Percentiles rank a stretch among this genome's conserved stretches.
Conservation (phyloP, 1,139 yeast species). For the Suhomyces choctaworum region DNA sequence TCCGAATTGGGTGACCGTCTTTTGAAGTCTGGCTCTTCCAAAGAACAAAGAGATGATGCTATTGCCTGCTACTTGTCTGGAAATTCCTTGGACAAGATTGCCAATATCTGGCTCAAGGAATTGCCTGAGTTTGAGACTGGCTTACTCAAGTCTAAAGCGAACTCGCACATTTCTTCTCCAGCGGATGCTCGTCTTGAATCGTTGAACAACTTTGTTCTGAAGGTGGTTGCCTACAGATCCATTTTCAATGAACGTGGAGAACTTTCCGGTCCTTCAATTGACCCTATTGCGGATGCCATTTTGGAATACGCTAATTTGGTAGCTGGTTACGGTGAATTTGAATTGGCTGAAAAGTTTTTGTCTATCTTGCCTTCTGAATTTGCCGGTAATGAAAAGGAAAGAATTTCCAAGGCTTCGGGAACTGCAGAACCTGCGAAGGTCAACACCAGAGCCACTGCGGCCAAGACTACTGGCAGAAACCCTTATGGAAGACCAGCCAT, state of each 20-base stretch:
- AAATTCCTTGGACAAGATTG: slow-evolving; percentile 73
- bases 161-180: slow-evolving; percentile 51
- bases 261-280: slow-evolving; percentile 49
- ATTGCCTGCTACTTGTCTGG: slow-evolving; percentile 80
- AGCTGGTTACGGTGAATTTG: slow-evolving; percentile 82
- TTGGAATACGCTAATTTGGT: slow-evolving; percentile 80
- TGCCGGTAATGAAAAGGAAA: slow-evolving; percentile 67
- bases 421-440: slow-evolving; percentile 8
- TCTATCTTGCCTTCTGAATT: slow-evolving; percentile 64
- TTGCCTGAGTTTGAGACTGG: slow-evolving; percentile 57
- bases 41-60: slow-evolving; percentile 65
- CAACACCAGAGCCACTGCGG: slow-evolving; percentile 7
- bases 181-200: slow-evolving; percentile 86
- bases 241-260: slow-evolving; percentile 44
- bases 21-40: slow-evolving; percentile 20
- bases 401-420: slow-evolving; percentile 63
- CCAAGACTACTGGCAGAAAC: slow-evolving; percentile 9
- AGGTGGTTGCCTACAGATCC: slow-evolving; percentile 73
- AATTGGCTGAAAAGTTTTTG: slow-evolving; percentile 72
- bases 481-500: slow-evolving; percentile 12
- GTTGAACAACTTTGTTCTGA: slow-evolving; percentile 78
- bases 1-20: slow-evolving; percentile 71
- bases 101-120: slow-evolving; percentile 83
- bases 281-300: slow-evolving; percentile 55
- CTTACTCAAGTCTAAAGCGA: slow-evolving; percentile 44